Base-by-base conservation (phyloP, 1,284 basidiomycete genomes). In the Trichosporon asahii region DNA sequence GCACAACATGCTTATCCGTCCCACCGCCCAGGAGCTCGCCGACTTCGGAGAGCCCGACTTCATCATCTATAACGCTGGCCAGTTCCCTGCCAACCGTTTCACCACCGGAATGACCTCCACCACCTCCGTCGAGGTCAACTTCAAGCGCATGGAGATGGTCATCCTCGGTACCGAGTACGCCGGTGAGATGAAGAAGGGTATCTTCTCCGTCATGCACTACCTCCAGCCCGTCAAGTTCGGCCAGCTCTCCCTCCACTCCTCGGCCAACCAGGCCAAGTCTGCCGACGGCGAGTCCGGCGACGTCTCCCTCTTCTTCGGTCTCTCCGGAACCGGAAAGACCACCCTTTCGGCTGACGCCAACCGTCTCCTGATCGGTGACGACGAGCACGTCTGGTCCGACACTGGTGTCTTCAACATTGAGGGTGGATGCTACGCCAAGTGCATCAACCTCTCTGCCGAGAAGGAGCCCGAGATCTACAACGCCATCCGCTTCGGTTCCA, bases 61-160 rank as follows among this genome's bases (percentile, higher is more conserved):
- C 84, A 98, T 95, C 87, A 98, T 99, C 85, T 99, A 99, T 90
- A 99, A 99, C 85, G 97, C 97, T 68, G 97, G 97, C 75, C 96
- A 99, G 85, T 99, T 99, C 91, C 97, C 97, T 57, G 97, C 97
- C 78, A 99, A 99, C 85, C 93, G 97, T 69, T 99, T 99, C 89
- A 99, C 97, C 72, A 95, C 98, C 85, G 96, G 96, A 85, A 99
- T 99, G 96, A 97, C 94, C 74, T 98, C 95, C 40, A 93, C 95
- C 61, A 99, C 96, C 31, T 98, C 95, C 23, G 96, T 99, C 69
- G 97, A 98, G 87, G 94, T 99, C 88, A 99, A 99, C 90, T 99
- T 99, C 86, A 98, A 98, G 88, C 93, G 97, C 70, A 98, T 95
- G 92, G 97, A 99, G 86, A 99, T 99, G 96, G 95, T 99, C 82